These are phyloP conservation scores for Xylaria castorea DNA, from an alignment of 495 filamentous ascomycete species.

Conservation along the genomic window DNA sequence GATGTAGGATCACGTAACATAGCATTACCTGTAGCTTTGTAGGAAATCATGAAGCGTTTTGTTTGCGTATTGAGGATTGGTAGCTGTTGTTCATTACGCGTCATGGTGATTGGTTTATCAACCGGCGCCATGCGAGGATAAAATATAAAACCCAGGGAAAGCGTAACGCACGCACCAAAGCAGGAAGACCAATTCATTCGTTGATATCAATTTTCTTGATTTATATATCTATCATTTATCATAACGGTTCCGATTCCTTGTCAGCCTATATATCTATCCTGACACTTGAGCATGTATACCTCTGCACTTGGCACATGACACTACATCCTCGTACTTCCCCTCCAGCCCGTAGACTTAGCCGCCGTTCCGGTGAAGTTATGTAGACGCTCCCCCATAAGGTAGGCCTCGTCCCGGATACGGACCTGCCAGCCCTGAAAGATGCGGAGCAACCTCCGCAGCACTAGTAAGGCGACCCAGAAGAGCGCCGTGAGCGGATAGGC, in stretches of 20 bases:
- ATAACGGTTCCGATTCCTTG: neutral
- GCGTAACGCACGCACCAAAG: neutral
- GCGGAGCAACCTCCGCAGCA: constrained; percentile 59
- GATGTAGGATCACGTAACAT: neutral
- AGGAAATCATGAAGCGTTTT: constrained; percentile 30
- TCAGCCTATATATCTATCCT: constrained; percentile 5
- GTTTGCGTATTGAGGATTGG: neutral
- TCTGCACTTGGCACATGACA: neutral
- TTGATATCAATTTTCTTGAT: constrained; percentile 15
- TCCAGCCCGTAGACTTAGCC: constrained; percentile 41
- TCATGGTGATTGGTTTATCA: neutral
- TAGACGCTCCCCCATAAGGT: constrained; percentile 89
- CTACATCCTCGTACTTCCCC: constrained; percentile 37
- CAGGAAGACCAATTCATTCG: neutral
- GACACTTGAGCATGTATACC: neutral
- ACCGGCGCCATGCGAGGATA: too few species aligned
- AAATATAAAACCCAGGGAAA: neutral
- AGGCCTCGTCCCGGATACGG: constrained; percentile 90
- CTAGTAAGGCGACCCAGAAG: constrained; percentile 44
- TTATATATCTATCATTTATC: constrained; percentile 7
- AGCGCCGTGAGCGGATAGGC: constrained; percentile 69
- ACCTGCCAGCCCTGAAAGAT: constrained; percentile 78
- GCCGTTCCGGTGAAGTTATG: constrained; percentile 72
- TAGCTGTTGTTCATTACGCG: neutral
- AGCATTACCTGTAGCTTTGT: constrained; percentile 24